Base-by-base conservation (phyloP, 331 rosid species). In the Cucumis variabilis region DNA sequence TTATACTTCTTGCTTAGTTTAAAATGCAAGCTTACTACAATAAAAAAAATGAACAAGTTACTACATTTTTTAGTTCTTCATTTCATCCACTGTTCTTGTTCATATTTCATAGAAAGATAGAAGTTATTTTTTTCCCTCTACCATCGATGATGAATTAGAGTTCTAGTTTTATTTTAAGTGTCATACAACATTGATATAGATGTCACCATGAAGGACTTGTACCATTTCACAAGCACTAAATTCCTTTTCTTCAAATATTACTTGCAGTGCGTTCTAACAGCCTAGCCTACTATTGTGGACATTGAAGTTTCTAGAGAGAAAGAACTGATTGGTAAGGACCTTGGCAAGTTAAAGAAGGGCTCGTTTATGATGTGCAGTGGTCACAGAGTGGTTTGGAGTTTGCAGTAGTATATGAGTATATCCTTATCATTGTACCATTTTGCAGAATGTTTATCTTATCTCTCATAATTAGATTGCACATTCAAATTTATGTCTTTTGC, bases 331-430 rank as follows among this genome's bases (percentile, higher is more conserved):
- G 28, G 77, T 88, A 68, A 78, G 80, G 67, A 85, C 84, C 50
- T 90, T 94, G 96, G 87, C 98, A 97, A 98, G 98, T 88, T 88
- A 95, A 97, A 91, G 99, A 95, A 24, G 99, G 98, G 65, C 98
- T 98, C 53, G 92, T 97, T 88, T 98, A 97, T 90, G 98, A 97
- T 90, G 97, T 96, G 90, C 98, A 92, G 87, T 97, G 98, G 99
- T 90, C 99, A 73, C 69, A 86, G 86, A 90, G 98, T 71, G 99
- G 98, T 84, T 89, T 92, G 86, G 95, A 95, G 90, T 97, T 97
- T 60, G 94, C 96, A 41, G 99, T 95, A 89, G 95, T 95, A 87
- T 97, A 33, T 33, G 98, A 98, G 23, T 97, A 98, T 97, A 97
- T 97, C 98, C 99, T 95, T 91, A 74, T 88, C 25, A 63, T 25